Evolutionary conservation across 768 basidiomycete genomes (phyloP).

Genomic region (Suillus lakei): DNA sequence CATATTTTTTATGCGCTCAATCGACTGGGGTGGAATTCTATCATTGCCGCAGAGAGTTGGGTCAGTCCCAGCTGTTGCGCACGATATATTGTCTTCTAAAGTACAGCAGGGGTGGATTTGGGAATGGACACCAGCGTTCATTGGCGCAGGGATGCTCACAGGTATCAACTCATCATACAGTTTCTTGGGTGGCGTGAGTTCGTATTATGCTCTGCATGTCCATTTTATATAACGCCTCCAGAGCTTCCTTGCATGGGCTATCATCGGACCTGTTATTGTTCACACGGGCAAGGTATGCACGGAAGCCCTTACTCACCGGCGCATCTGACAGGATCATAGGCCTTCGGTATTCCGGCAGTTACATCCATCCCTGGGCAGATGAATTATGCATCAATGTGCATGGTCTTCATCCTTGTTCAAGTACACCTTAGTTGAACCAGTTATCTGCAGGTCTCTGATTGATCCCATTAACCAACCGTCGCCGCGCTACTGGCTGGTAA

Average conservation of each 20-base stretch:
- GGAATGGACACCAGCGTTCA: conserved; percentile 56
- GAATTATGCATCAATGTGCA: conserved; percentile 27
- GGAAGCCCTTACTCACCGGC: not conserved
- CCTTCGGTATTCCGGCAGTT: conserved; percentile 20
- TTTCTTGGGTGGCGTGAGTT: conserved; percentile 49
- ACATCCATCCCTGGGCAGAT: conserved; percentile 23
- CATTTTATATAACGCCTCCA: conserved; percentile 16
- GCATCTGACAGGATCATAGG: conserved; percentile 14
- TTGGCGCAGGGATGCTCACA: conserved; percentile 62
- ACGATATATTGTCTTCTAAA: conserved; percentile 20
- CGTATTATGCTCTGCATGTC: not conserved
- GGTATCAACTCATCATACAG: conserved; percentile 62
- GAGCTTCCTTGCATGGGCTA: conserved; percentile 67
- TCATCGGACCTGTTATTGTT: conserved; percentile 60
- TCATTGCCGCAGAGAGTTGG: conserved; percentile 65
- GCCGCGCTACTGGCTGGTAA: conserved; percentile 59
- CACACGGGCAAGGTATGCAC: conserved; percentile 43
- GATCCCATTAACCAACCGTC: conserved; percentile 52
- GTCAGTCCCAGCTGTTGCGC: conserved; percentile 34
- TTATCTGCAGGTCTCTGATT: conserved; percentile 41
- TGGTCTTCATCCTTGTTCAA: not conserved
- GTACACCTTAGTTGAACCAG: not conserved
- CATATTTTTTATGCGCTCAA: conserved; percentile 66
- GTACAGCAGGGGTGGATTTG: conserved; percentile 29
- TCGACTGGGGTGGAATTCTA: conserved; percentile 61